A percentile compares a stretch with the other conserved stretches of the same genome.
Evolutionary conservation across 2,329 filamentous ascomycete genomes (phyloP).

Genomic region (Ascochyta fabae): DNA sequence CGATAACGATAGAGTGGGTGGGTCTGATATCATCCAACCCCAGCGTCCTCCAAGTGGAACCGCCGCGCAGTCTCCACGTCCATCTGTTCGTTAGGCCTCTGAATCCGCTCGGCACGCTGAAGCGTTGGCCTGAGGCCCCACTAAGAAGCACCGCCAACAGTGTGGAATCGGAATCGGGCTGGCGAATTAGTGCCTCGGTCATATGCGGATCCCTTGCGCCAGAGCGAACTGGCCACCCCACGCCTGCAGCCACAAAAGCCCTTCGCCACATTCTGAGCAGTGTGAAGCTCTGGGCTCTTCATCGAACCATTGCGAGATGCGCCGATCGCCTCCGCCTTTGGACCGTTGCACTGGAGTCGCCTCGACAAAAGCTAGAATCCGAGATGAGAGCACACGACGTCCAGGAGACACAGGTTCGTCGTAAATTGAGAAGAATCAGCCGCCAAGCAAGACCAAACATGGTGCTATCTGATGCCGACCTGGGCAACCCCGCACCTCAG

Average conservation of each 20-base stretch:
- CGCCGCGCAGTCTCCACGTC: conserved; percentile 4
- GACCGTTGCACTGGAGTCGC: conserved; percentile 17
- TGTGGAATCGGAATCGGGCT: conserved; percentile 39
- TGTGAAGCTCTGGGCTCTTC: conserved; percentile 12
- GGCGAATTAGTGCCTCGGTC: conserved; percentile 27
- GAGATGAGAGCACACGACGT: neutral
- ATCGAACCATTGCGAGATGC: conserved; percentile 15
- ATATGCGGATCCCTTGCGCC: conserved; percentile 29
- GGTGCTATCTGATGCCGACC: conserved; percentile 17
- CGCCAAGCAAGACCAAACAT: neutral
- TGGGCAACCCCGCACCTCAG: conserved; percentile 24
- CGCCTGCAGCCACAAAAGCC: conserved; percentile 17
- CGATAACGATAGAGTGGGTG: conserved; percentile 24
- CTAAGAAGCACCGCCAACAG: conserved; percentile 25
- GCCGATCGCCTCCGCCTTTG: conserved; percentile 31
- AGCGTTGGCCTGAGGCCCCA: conserved; percentile 10
- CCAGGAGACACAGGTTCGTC: neutral
- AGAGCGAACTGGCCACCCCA: conserved; percentile 23
- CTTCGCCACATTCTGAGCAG: conserved; percentile 27
- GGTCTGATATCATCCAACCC: conserved; percentile 16
- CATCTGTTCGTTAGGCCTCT: conserved; percentile 16
- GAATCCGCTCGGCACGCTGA: conserved; percentile 19
- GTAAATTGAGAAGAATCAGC: neutral
- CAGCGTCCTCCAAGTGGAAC: conserved; percentile 18
- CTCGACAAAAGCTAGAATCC: neutral